These are phyloP conservation scores for Podospora australis DNA, from an alignment of 495 filamentous ascomycete genomes.

Conservation along the genomic window DNA sequence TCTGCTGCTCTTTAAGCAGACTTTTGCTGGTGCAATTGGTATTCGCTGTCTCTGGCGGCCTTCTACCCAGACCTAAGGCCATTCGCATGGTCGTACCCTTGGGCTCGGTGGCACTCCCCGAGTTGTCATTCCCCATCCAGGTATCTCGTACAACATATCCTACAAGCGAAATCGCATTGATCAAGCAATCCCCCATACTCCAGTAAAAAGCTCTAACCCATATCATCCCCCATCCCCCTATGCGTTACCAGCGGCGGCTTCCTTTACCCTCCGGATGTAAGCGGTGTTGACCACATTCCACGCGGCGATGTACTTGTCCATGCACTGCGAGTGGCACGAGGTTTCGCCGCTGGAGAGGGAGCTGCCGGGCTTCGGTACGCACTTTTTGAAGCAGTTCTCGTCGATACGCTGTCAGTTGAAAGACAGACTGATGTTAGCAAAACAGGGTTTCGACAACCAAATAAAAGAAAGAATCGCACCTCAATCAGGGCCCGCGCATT, in stretches of 20 bases:
- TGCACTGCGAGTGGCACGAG: conserved; percentile 77
- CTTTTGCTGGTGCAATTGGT: no score
- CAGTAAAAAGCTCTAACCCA: not conserved
- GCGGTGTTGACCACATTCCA: conserved; percentile 81
- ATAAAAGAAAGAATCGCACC: conserved; percentile 39
- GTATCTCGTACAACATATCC: not conserved
- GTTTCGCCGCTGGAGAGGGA: conserved; percentile 67
- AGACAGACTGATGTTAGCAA: conserved; percentile 5
- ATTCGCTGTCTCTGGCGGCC: not conserved
- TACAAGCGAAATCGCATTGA: no score
- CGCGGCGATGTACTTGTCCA: conserved; percentile 94
- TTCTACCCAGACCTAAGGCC: conserved; percentile 1
- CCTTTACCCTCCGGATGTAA: conserved; percentile 68
- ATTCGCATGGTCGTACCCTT: no score
- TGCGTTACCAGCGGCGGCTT: conserved; percentile 36
- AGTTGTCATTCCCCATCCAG: no score
- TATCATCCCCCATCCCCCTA: not conserved
- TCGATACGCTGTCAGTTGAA: conserved; percentile 72
- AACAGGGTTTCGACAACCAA: not conserved
- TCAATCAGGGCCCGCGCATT: conserved; percentile 72
- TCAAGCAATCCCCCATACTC: not conserved
- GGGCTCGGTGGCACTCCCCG: no score
- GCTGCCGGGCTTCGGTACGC: conserved; percentile 75
- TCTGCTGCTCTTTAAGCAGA: no score
- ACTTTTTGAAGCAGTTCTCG: conserved; percentile 92